Evolutionary conservation across 2,329 filamentous ascomycete genomes (phyloP).

Genomic region (Xylaria sp.): DNA sequence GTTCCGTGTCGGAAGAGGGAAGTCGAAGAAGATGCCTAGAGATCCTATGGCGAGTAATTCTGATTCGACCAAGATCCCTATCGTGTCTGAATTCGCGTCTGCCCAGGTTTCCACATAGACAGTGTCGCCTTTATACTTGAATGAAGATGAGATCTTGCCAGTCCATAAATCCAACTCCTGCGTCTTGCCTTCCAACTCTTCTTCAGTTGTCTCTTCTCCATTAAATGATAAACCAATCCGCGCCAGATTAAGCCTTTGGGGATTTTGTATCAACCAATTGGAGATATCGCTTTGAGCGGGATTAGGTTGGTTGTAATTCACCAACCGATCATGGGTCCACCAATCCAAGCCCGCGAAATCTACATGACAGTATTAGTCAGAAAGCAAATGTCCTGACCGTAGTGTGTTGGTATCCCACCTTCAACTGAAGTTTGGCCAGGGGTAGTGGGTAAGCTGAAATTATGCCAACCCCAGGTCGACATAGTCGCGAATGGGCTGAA

Average conservation of each 20-base stretch:
- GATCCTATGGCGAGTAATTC: constrained; percentile 51
- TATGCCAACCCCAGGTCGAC: constrained; percentile 62
- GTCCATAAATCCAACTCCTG: constrained; percentile 62
- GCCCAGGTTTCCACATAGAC: constrained; percentile 58
- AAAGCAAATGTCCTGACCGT: background rate
- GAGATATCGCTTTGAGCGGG: constrained; percentile 55
- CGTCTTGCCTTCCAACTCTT: constrained; percentile 51
- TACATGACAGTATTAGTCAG: constrained; percentile 29
- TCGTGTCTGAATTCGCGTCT: constrained; percentile 57
- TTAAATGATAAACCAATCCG: constrained; percentile 59
- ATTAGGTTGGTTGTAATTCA: constrained; percentile 57
- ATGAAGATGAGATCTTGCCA: constrained; percentile 57
- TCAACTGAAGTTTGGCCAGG: constrained; percentile 51
- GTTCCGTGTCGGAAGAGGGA: constrained; percentile 59
- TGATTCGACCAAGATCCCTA: constrained; percentile 57
- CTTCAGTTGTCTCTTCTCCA: constrained; percentile 53
- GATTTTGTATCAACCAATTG: constrained; percentile 59
- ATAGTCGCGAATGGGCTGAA: constrained; percentile 59
- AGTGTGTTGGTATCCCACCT: constrained; percentile 43
- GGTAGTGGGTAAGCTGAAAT: constrained; percentile 57
- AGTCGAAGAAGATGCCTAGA: constrained; percentile 63
- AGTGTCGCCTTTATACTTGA: constrained; percentile 53
- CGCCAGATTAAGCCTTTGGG: constrained; percentile 62
- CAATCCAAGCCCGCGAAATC: constrained; percentile 56
- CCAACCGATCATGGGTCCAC: constrained; percentile 56